Percentiles rank a stretch among this genome's conserved stretches.
These are phyloP conservation scores for Aureobasidium namibiae DNA, from an alignment of 2,329 filamentous ascomycete species.

Conservation along the genomic window DNA sequence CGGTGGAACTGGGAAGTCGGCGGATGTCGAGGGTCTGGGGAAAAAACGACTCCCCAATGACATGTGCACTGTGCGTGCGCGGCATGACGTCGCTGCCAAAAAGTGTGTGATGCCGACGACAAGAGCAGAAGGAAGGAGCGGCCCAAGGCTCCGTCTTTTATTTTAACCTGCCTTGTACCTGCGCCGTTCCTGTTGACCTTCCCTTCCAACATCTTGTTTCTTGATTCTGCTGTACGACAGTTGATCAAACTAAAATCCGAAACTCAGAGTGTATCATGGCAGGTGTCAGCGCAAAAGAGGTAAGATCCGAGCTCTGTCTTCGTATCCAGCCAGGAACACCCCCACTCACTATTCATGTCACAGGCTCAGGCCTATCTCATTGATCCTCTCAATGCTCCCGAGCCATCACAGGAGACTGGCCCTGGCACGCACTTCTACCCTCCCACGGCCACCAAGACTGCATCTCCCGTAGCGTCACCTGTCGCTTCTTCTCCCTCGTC, in stretches of 20 bases:
- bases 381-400: conserved; percentile 59
- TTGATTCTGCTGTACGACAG: not conserved
- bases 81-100: conserved; percentile 5
- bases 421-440: conserved; percentile 48
- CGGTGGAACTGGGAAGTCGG: not conserved
- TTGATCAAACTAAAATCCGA: not conserved
- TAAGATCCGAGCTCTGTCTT: conserved; percentile 5
- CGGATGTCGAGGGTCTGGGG: not conserved
- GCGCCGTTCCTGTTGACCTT: conserved; percentile 3
- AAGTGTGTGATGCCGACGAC: not conserved
- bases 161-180: conserved; percentile 5
- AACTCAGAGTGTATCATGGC: not conserved
- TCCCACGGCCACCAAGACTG: conserved; percentile 4
- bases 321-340: not conserved
- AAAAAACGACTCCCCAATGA: not conserved
- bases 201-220: not conserved
- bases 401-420: conserved; percentile 60
- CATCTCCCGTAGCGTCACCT: conserved; percentile 27
- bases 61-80: conserved; percentile 1
- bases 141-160: not conserved
- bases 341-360: conserved; percentile 15
- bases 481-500: conserved; percentile 25
- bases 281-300: conserved; percentile 17
- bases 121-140: not conserved
- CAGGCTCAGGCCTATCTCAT: conserved; percentile 61